Base-by-base conservation (phyloP, 441 rosid species). In the Adansonia gregorii region DNA sequence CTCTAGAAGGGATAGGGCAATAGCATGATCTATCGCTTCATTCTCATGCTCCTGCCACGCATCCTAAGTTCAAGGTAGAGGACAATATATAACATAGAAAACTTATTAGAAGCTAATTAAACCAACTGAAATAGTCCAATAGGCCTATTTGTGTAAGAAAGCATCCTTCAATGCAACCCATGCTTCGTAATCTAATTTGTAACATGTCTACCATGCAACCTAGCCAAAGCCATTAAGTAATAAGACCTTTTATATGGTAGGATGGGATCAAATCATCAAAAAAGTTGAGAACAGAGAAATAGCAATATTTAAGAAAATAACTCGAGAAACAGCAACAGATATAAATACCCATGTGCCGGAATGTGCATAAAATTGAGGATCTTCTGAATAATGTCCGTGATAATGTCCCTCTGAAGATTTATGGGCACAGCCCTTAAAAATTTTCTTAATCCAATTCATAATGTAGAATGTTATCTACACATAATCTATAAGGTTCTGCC, bases 401-500 rank as follows among this genome's bases (percentile, higher is more conserved):
- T 84, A 88, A 81, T 82, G 90, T 72, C 90, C 87, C 65, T 89
- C 84, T 5, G 91, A 81, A 68, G 84, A 59, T 66, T 91, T 82
- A 77, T 89, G 90, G 79, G 78, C 82, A 67, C 92, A 86, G 82
- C 95, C 97, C 89, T 92, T 94, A 78, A 96, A 93, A 77, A 93
- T 81, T 82, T 93, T 96, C 84, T 84, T 91, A 56, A 96, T 86
- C 99, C 99, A 94, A 82, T 92, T 93, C 97, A 92, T 92, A 20
- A 79, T 46, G 75, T 80, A 55, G 75, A 75, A 73, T 49, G 83
- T 83, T 84, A 94, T 86, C 78, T 82, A 83, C 77, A 85, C 97
- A 87, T 87, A 78, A 70, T 70, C 81, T 75, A 78, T 76, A 81
- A 84, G 77, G 78, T 73, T 72, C 78, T 69, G 54, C 83, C 94